Percentiles rank a stretch among this genome's conserved stretches.
These are phyloP conservation scores for Myxozyma nipponensis DNA, from an alignment of 805 yeast species.

Conservation along the genomic window DNA sequence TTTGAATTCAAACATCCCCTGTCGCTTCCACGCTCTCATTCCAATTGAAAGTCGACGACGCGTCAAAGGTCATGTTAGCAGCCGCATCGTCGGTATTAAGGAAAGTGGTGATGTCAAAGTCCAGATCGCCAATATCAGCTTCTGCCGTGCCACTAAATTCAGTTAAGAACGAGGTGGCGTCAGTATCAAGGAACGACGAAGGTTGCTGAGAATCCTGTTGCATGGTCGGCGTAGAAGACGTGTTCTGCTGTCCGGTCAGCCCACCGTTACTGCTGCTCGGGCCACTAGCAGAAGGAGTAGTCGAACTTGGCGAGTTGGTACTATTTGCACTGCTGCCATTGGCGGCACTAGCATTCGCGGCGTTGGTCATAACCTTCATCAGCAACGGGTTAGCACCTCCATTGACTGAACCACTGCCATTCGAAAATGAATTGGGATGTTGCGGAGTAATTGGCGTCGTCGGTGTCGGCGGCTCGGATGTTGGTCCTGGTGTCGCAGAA, in stretches of 20 bases:
- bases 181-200: constrained; percentile 19
- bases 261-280: background rate
- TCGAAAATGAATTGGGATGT: constrained; percentile 22
- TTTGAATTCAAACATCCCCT: constrained; percentile 22
- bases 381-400: constrained; percentile 13
- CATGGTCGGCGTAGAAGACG: background rate
- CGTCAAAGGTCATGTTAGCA: constrained; percentile 25
- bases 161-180: constrained; percentile 20
- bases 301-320: constrained; percentile 1
- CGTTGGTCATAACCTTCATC: constrained; percentile 21
- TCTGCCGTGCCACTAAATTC: constrained; percentile 21
- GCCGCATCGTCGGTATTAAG: constrained; percentile 25
- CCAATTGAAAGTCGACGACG: constrained; percentile 25
- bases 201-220: constrained; percentile 4
- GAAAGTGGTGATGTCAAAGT: constrained; percentile 28
- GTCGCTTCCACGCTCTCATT: constrained; percentile 30
- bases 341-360: constrained; percentile 4
- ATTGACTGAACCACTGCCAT: background rate
- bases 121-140: constrained; percentile 21
- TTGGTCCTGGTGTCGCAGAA: constrained; percentile 23
- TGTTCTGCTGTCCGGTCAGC: background rate
- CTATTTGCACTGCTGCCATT: background rate
- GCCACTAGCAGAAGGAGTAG: background rate
- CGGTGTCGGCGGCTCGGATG: constrained; percentile 30
- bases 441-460: constrained; percentile 30